Percentiles rank a stretch among this genome's conserved stretches.
Conservation (phyloP, 768 basidiomycete species). For the Serpula lacrymans region DNA sequence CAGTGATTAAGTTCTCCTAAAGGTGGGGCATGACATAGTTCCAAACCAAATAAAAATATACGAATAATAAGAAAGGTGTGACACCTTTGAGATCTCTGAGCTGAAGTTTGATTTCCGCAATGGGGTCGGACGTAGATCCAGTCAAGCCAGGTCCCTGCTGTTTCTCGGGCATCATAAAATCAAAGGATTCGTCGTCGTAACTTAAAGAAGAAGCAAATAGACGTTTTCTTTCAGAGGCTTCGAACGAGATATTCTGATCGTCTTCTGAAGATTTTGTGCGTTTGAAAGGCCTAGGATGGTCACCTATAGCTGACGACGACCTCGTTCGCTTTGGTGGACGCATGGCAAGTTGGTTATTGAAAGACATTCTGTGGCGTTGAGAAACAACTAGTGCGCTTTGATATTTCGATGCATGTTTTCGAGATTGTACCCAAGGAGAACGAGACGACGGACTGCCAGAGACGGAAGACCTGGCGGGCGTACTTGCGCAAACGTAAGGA, state of each 20-base stretch:
- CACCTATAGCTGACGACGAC: slow-evolving; percentile 29
- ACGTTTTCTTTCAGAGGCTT: slow-evolving; percentile 29
- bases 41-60: slow-evolving; percentile 3
- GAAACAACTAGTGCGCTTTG: slow-evolving; percentile 1
- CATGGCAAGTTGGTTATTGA: slow-evolving; percentile 2
- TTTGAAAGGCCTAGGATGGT: slow-evolving; percentile 40
- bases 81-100: slow-evolving; percentile 33
- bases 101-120: slow-evolving; percentile 11
- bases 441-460: slow-evolving; percentile 2
- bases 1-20: slow-evolving; percentile 5
- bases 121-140: too few species aligned
- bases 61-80: slow-evolving; percentile 1
- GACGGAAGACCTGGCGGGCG: neutral
- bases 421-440: neutral
- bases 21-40: neutral
- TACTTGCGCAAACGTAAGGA: neutral
- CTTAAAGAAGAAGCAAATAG: slow-evolving; percentile 7
- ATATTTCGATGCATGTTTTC: slow-evolving; percentile 7
- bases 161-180: too few species aligned
- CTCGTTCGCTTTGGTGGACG: slow-evolving; percentile 28
- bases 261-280: slow-evolving; percentile 42
- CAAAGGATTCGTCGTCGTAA: too few species aligned
- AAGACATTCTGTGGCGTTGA: slow-evolving; percentile 8
- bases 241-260: slow-evolving; percentile 43
- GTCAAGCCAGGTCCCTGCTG: too few species aligned